Conservation (phyloP, 192 early-diverging fungal genomes). For the Backusella psychrophila region DNA sequence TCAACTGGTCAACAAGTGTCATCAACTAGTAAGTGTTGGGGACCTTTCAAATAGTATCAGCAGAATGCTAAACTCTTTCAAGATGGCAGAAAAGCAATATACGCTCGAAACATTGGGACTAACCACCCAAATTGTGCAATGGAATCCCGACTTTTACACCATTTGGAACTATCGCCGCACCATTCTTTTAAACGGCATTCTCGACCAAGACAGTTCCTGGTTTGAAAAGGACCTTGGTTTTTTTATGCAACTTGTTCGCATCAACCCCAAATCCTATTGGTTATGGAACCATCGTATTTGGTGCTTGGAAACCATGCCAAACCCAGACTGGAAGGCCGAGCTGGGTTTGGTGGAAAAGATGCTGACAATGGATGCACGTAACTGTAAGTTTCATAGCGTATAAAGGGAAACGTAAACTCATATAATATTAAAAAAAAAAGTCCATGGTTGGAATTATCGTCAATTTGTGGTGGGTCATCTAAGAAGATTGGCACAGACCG, state of each 20-base stretch:
- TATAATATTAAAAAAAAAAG: slow-evolving; percentile 13
- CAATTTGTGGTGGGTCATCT: slow-evolving; percentile 70
- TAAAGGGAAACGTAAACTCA: background rate
- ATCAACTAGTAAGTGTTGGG: slow-evolving; percentile 22
- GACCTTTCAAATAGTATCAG: no score
- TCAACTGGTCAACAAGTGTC: slow-evolving; percentile 30
- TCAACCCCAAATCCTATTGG: slow-evolving; percentile 96
- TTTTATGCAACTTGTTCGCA: slow-evolving; percentile 64
- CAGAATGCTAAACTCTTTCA: no score
- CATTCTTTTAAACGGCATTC: slow-evolving; percentile 56
- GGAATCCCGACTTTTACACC: slow-evolving; percentile 92
- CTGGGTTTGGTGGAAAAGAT: slow-evolving; percentile 74
- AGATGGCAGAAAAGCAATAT: slow-evolving; percentile 35
- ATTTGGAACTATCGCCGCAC: slow-evolving; percentile 92
- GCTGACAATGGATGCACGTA: slow-evolving; percentile 86
- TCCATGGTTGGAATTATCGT: slow-evolving; percentile 99
- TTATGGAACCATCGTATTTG: slow-evolving; percentile 96
- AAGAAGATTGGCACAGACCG: background rate
- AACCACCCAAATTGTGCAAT: slow-evolving; percentile 69
- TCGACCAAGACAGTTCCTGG: slow-evolving; percentile 17
- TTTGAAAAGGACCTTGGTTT: slow-evolving; percentile 73
- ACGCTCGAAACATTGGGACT: slow-evolving; percentile 54
- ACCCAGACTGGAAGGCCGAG: slow-evolving; percentile 79
- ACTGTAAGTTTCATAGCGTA: slow-evolving; percentile 61
- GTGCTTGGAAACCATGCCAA: slow-evolving; percentile 75